These are phyloP conservation scores for Bruguiera hainesii DNA, from an alignment of 441 rosid species.

Conservation along the genomic window DNA sequence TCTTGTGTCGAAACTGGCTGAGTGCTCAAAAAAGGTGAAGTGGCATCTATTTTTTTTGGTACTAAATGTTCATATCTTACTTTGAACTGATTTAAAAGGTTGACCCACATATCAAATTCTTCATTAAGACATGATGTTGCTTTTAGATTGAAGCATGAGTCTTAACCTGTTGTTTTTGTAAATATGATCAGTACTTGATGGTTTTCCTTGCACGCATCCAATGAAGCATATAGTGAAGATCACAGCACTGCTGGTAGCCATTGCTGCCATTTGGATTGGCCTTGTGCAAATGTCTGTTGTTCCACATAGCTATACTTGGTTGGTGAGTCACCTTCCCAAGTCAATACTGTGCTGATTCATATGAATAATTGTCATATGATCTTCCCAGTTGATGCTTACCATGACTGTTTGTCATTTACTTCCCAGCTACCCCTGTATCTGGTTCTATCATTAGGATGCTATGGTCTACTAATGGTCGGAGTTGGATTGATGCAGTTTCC, in stretches of 20 bases:
- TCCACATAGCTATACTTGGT: constrained; percentile 60
- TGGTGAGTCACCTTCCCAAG: constrained; percentile 51
- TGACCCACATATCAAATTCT: not conserved
- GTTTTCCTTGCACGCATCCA: constrained; percentile 8
- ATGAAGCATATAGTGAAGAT: constrained; percentile 93
- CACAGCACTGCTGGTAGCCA: constrained; percentile 48
- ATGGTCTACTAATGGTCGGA: constrained; percentile 92
- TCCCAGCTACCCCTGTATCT: constrained; percentile 72
- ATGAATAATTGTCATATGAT: not conserved
- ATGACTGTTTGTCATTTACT: not conserved
- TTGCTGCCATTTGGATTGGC: constrained; percentile 71
- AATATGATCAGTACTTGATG: not conserved
- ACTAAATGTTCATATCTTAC: not conserved
- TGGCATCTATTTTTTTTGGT: not conserved
- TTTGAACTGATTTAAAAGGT: not conserved
- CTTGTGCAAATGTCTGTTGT: constrained; percentile 69
- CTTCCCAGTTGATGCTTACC: not conserved
- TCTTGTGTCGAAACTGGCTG: not conserved
- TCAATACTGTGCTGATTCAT: not conserved
- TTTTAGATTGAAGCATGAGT: not conserved
- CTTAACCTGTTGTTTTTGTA: not conserved
- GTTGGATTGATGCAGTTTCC: constrained; percentile 82
- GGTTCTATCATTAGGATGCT: constrained; percentile 79
- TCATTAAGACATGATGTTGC: not conserved
- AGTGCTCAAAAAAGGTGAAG: not conserved